A percentile compares a stretch with the other conserved stretches of the same genome.
phyloP scores from a whole-genome alignment of 306 rosid species.

The Vigna unguiculata region DNA sequence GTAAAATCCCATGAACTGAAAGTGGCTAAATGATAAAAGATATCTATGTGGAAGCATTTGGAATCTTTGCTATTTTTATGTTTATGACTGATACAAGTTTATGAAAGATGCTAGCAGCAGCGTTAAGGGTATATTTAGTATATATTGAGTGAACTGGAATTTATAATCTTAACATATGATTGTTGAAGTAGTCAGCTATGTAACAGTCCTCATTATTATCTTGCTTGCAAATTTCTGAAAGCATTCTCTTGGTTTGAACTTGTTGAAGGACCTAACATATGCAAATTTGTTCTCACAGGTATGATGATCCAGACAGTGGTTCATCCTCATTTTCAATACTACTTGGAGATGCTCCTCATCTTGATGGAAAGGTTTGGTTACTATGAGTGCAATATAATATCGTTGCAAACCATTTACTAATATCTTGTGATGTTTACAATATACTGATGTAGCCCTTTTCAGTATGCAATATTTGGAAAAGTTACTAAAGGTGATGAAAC shows the following conservation, averaged over 20 bases:
- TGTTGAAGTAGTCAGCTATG: not conserved
- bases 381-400: conserved; percentile 40
- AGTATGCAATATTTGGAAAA: conserved; percentile 95
- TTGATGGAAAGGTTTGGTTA: conserved; percentile 71
- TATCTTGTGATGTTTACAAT: conserved; percentile 39
- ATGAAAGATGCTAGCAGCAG: conserved; percentile 27
- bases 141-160: conserved; percentile 14
- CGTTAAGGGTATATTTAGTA: conserved; percentile 4
- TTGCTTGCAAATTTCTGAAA: conserved; percentile 20
- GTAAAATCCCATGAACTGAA: not conserved
- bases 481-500: conserved; percentile 92
- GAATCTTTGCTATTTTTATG: conserved; percentile 7
- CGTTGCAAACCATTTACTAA: conserved; percentile 28
- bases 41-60: not conserved
- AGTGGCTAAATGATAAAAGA: not conserved
- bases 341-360: conserved; percentile 94
- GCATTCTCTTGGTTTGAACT: conserved; percentile 31
- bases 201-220: conserved; percentile 32
- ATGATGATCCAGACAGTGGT: conserved; percentile 83
- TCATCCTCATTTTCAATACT: conserved; percentile 87
- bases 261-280: conserved; percentile 6
- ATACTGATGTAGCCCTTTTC: conserved; percentile 47
- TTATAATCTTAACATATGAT: not conserved
- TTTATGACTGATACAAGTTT: conserved; percentile 15
- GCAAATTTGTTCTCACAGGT: conserved; percentile 51